phyloP scores from a whole-genome alignment of 768 basidiomycete genomes.

The Boletales sp. region DNA sequence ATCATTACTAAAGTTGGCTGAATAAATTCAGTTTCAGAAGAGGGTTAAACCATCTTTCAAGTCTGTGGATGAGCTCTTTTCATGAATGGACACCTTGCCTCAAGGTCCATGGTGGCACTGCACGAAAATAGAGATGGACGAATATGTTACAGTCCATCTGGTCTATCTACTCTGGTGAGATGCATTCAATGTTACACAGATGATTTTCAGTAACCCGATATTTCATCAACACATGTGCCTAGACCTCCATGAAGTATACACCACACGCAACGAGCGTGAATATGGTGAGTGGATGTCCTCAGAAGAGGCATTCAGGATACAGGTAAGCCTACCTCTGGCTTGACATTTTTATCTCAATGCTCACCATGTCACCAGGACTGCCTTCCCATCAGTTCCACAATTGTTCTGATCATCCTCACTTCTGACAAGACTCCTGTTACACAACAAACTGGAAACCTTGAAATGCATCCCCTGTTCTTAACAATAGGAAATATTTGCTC shows the following conservation, averaged over 20 bases:
- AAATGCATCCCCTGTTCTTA: no score
- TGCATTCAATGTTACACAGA: not conserved
- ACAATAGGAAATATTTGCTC: conserved; percentile 1
- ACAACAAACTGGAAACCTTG: not conserved
- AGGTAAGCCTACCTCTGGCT: not conserved
- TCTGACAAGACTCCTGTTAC: conserved; percentile 3
- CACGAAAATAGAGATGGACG: no score
- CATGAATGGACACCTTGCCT: no score
- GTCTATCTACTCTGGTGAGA: not conserved
- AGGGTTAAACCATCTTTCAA: no score
- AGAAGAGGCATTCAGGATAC: not conserved
- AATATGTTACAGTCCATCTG: not conserved
- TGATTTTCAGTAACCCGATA: not conserved
- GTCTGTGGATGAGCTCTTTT: no score
- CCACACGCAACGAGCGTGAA: not conserved
- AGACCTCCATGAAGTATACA: not conserved
- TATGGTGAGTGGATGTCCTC: not conserved
- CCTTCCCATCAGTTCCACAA: conserved; percentile 24
- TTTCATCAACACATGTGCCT: not conserved
- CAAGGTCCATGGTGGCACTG: no score
- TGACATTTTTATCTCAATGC: not conserved
- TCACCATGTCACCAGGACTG: no score
- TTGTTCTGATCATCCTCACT: conserved; percentile 16
- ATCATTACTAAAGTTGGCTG: no score
- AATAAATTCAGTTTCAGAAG: no score